Base-by-base conservation (phyloP, 371 early-diverging fungal genomes). In the Saksenaea vasiformis region DNA sequence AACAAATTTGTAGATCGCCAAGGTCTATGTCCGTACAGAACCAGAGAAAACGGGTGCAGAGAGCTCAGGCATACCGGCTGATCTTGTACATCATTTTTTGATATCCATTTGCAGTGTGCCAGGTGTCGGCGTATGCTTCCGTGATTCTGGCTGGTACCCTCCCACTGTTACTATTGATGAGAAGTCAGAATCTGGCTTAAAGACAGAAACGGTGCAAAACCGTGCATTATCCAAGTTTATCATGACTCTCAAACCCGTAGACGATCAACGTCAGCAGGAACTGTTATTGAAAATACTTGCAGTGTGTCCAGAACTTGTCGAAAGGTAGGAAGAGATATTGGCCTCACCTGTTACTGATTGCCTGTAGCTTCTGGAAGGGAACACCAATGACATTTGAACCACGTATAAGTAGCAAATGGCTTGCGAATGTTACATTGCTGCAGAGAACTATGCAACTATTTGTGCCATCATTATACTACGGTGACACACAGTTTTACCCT, bases 251-350 rank as follows among this genome's bases (percentile, higher is more conserved):
- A 84, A 87, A 7, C 90, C 91, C 11, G 77, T 87, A 7, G 90
- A 91, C 58, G 86, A 90, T 65, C 65, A 80, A 36, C 75, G 80
- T 2, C 93, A 95, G 68, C 88, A 86, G 61, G 83, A 84, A 54
- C 69, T 93, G 5, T 60, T 92, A 5, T 69, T 92, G 2, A 82
- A 79, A 17, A 85, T 92, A 24, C 62, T 94, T 26, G 61, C 67
- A 11, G 85, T 83, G 11, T 93, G 91, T 64, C 94, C 95, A 5
- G 94, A 93, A 60, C 73, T 93, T n/a, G 86, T 91, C 5, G 84
- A 86, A 68, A 72, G 79, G 92, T 94, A 82, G 72, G 67, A 71
- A 28, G 66, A 8, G 5, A 14, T 35, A 53, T 19, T n/a, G 13
- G 10, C 22, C 4, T 19, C 11, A 26, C 58, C 0, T 4, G 34